Base-by-base conservation (phyloP, 768 basidiomycete genomes). In the Rhodotorula diobovata region DNA sequence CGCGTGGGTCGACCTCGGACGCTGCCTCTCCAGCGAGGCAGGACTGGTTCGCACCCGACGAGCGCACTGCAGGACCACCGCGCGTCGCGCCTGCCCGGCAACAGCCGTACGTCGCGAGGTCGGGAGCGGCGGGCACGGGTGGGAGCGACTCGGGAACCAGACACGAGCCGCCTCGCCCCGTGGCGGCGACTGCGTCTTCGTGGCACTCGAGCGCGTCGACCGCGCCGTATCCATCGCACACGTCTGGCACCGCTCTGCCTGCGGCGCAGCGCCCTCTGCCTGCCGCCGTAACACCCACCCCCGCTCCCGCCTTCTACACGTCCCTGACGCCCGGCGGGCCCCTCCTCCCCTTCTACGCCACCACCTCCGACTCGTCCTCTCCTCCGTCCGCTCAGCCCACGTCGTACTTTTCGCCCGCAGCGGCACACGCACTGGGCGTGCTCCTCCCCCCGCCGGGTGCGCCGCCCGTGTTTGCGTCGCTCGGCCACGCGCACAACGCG, bases 331-430 rank as follows among this genome's bases (percentile, higher is more conserved):
- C 63, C 16, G 55, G 45, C 55, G 63, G 63, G 1, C 55, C 63
- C 1, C 63, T 65, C 45, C 43, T 65, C 4, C 63, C 63, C 4
- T 64, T 64, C 55, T 65, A 65, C 63, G 43, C 63, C 43, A 25
- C 63, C 2, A 43, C 63, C 23, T 23, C 53, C 14, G 5, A 41
- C 1, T 7, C 35, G 23, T 30, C 53, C 7, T 53, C 30, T n/a
- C 20, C 20, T 2, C 41, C 25, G n/a, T n/a, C n/a, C n/a, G n/a
- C n/a, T n/a, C n/a, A n/a, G 25, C 46, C 62, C 2, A 21, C 41
- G 14, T 46, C 53, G 32, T 63, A 55, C 32, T 34, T 45, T 9
- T 34, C 63, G 2, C 63, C 63, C 2, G 41, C 43, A n/a, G 53
- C 30, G 6, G n/a, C 39, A 1, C 6, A 7, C 4, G n/a, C n/a